Base-by-base conservation (phyloP, 2,329 filamentous ascomycete genomes). In the Zasmidium citrigriseum region DNA sequence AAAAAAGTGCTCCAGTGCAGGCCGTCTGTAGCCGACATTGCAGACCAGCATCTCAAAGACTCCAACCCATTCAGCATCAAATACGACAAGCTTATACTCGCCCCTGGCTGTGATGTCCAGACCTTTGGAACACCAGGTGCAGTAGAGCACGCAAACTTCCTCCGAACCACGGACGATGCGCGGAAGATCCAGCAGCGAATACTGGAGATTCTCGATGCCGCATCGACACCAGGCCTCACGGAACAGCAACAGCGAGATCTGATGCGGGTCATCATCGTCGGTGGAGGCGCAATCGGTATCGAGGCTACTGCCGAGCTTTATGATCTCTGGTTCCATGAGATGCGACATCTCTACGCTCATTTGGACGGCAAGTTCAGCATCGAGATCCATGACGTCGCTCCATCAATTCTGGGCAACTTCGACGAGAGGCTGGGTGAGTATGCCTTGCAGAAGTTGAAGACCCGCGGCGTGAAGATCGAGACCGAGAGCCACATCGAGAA, bases 351-450 rank as follows among this genome's bases (percentile, higher is more conserved):
- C 4, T 79, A 78, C 55, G 75, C 77, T 1, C 70, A 75, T 23
- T 65, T 80, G 1, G 73, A 74, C 18, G 72, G 70, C 2, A 73
- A 76, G 45, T 48, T 79, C 9, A 68, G 61, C 3, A 75, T 80
- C 25, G 72, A 72, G n/a, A 75, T 80, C 41, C 76, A 79, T 55
- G 78, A 80, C 59, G 75, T 79, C 1, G 77, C 77, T 4, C 70
- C 74, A 4, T 63, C 71, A 11, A 75, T 80, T 11, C 64, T 80
- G 25, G 71, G 70, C 7, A 74, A 71, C 0, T 80, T 78, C 49
- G 78, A 80, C 49, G 61, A 70, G 12, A 72, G 72, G 16, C 64
- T 80, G 22, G 70, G 73, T 24, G 72, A 78, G 25, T 79, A 80
- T 55, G 78, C 78, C 1, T 69, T 73, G 46, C 58, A 72, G 45